These are phyloP conservation scores for Haematococcus sp. DNA, from an alignment of 139 green algal genomes.

Conservation along the genomic window DNA sequence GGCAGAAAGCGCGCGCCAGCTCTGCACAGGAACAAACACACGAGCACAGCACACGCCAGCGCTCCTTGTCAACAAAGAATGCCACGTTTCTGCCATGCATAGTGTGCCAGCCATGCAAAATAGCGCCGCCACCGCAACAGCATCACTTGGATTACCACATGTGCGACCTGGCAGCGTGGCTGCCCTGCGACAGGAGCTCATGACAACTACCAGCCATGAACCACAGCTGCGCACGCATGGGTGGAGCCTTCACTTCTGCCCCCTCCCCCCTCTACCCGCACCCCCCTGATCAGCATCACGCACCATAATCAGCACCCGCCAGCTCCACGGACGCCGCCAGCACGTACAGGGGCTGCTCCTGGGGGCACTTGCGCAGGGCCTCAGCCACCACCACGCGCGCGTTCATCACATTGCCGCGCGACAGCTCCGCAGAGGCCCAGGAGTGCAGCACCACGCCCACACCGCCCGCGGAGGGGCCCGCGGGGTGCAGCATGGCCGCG, in stretches of 20 bases:
- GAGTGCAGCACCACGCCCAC: slow-evolving; percentile 38
- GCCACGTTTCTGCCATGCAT: slow-evolving; percentile 21
- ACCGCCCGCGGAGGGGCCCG: slow-evolving; percentile 12
- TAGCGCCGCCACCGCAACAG: slow-evolving; percentile 16
- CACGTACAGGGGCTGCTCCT: slow-evolving; percentile 27
- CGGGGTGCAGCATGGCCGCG: slow-evolving; percentile 29
- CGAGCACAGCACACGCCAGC: too few relatives aligned
- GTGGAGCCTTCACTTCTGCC: neutral
- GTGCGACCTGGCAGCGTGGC: too few relatives aligned
- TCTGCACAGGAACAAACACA: slow-evolving; percentile 4
- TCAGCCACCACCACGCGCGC: slow-evolving; percentile 30
- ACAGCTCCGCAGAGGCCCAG: slow-evolving; percentile 53
- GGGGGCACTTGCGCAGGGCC: slow-evolving; percentile 35
- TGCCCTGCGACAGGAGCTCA: too few relatives aligned
- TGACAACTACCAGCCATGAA: neutral
- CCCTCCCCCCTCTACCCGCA: neutral
- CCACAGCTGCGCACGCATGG: neutral
- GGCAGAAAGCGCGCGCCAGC: slow-evolving; percentile 34
- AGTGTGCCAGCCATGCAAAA: too few relatives aligned
- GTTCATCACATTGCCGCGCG: slow-evolving; percentile 48
- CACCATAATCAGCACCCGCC: slow-evolving; percentile 11
- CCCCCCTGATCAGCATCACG: slow-evolving; percentile 5
- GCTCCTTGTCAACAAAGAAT: neutral
- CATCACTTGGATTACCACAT: neutral
- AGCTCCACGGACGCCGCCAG: slow-evolving; percentile 23